phyloP scores from a whole-genome alignment of 768 basidiomycete species.

The Tulasnella sp. region DNA sequence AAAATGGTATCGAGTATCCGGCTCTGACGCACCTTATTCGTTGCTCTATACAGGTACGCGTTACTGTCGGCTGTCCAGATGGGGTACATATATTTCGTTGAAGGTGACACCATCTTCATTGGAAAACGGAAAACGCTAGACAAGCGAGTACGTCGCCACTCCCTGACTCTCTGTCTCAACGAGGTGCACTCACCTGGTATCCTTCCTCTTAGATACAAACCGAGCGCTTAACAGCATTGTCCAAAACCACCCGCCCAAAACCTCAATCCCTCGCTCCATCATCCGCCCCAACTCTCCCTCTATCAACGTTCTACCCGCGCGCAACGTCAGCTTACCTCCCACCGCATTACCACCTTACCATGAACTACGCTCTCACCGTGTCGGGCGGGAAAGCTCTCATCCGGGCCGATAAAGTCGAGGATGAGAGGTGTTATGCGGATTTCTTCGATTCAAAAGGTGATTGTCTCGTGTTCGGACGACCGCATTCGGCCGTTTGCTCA shows the following conservation, averaged over 20 bases:
- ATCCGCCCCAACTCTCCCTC: neutral
- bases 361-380: slow-evolving; percentile 69
- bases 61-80: slow-evolving; percentile 63
- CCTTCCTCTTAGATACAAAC: slow-evolving; percentile 62
- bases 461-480: no score
- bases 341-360: slow-evolving; percentile 58
- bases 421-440: slow-evolving; percentile 50
- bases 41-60: slow-evolving; percentile 50
- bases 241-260: slow-evolving; percentile 40
- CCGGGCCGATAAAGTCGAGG: slow-evolving; percentile 51
- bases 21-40: slow-evolving; percentile 20
- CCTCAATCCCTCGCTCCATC: neutral
- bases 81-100: slow-evolving; percentile 78
- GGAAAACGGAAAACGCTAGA: slow-evolving; percentile 87
- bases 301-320: slow-evolving; percentile 24
- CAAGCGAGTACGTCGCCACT: slow-evolving; percentile 49
- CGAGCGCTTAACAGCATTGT: slow-evolving; percentile 74
- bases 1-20: slow-evolving; percentile 12
- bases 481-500: no score
- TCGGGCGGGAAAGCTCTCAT: slow-evolving; percentile 82
- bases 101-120: slow-evolving; percentile 75
- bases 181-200: neutral
- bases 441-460: slow-evolving; percentile 75
- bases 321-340: slow-evolving; percentile 39
- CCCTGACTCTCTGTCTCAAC: slow-evolving; percentile 3